Base-by-base conservation (phyloP, 257 asterid genomes). In the Penstemon davidsonii region DNA sequence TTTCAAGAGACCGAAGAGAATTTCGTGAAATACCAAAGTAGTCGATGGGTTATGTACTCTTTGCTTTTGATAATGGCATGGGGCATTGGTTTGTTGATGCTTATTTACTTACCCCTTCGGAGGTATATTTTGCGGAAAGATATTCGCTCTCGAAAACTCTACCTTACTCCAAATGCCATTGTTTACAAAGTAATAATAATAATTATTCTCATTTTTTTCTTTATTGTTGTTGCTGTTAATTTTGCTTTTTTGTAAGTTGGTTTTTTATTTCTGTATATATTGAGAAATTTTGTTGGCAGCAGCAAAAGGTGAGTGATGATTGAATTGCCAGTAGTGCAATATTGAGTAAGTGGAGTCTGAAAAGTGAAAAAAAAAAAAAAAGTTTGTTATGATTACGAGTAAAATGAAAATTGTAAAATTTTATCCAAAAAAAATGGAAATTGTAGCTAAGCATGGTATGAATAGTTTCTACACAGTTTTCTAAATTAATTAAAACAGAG, bases 1-100 rank as follows among this genome's bases (percentile, higher is more conserved):
- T 87, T 89, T 67, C 42, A 41, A 7, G 94, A 84, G 64, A 61
- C 80, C 37, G 96, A 89, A 65, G 86, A 88, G 74, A 76, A 75
- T 63, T 85, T 85, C 60, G 70, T 89, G 2, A 85, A 87, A 13
- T 89, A 85, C 77, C 83, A 82, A 68, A 89, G 81, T 41, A 87
- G 79, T 49, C 78, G 75, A 49, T 85, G 96, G 96, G 78, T 79
- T 50, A 49, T 84, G 18, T 87, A 83, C 75, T 89, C 96, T 7
- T 33, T 83, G 70, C 76, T 80, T 41, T 67, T 89, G 71, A 39
- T 82, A 47, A 72, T 89, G 70, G 95, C 88, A 4, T 89, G 96
- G 96, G 96, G 95, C n/a, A 77, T 89, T 60, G 95, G 96, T 71
- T 51, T 89, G 18, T 65, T 89, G 36, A 83, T 87, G 96, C 81